Percentiles rank a stretch among this genome's conserved stretches.
Evolutionary conservation across 805 yeast genomes (phyloP).

Genomic region (Clavispora vitiphila): DNA sequence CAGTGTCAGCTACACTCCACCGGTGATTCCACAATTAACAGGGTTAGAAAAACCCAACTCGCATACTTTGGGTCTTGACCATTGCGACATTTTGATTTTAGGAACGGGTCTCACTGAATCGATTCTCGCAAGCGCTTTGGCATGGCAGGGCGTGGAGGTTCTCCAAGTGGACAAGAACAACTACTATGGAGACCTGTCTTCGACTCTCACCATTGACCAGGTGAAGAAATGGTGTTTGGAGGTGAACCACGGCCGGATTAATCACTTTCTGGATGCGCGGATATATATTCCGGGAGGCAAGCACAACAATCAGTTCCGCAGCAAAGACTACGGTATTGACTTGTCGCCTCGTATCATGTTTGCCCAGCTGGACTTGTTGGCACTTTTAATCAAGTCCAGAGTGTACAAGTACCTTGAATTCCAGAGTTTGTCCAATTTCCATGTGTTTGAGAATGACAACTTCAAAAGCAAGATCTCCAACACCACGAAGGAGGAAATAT

Average conservation of each 20-base stretch:
- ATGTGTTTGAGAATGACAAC: constrained; percentile 87
- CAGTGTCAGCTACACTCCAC: constrained; percentile 39
- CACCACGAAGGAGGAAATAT: constrained; percentile 82
- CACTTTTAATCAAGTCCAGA: constrained; percentile 73
- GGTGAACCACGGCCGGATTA: constrained; percentile 47
- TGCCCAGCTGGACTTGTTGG: constrained; percentile 82
- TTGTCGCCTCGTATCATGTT: constrained; percentile 82
- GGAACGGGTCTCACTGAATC: constrained; percentile 93
- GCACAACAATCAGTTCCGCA: constrained; percentile 47
- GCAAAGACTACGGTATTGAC: constrained; percentile 83
- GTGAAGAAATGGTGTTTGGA: constrained; percentile 74
- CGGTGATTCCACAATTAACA: constrained; percentile 64
- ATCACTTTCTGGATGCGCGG: constrained; percentile 63
- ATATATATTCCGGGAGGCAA: constrained; percentile 64
- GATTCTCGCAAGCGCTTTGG: constrained; percentile 85
- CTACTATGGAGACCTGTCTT: constrained; percentile 84
- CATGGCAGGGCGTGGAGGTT: constrained; percentile 98
- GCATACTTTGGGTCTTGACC: constrained; percentile 57
- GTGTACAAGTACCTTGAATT: constrained; percentile 91
- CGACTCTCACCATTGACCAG: constrained; percentile 85
- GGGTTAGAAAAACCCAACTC: constrained; percentile 71
- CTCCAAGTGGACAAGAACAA: constrained; percentile 81
- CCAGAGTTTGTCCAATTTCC: constrained; percentile 82
- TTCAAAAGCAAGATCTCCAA: constrained; percentile 77
- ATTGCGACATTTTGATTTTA: constrained; percentile 80